phyloP scores from a whole-genome alignment of 164 flowering plant genomes.

The Piper longum region DNA sequence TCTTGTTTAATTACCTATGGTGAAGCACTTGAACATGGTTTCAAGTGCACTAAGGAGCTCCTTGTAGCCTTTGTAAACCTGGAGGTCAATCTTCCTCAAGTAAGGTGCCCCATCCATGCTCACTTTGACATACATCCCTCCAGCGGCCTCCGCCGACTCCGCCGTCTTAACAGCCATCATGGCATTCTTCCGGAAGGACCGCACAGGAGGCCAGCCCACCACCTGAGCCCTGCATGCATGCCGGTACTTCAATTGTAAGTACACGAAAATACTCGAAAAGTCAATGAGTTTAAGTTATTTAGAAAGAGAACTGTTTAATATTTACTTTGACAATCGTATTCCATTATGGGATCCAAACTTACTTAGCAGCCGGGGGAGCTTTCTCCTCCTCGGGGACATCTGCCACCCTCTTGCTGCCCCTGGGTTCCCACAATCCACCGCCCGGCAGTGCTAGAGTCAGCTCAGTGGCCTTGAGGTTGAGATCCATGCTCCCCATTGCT shows the following conservation, averaged over 20 bases:
- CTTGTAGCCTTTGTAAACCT: constrained; percentile 39
- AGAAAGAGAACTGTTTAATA: no score
- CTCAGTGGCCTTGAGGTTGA: constrained; percentile 53
- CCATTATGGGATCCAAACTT: constrained; percentile 4
- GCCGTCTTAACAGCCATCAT: constrained; percentile 27
- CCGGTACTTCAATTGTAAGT: no score
- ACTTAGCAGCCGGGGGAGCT: constrained; percentile 13
- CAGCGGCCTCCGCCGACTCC: constrained; percentile 24
- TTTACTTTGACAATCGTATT: background rate
- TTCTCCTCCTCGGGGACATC: constrained; percentile 12
- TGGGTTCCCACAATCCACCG: constrained; percentile 9
- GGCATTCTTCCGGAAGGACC: constrained; percentile 53
- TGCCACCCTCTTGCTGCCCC: constrained; percentile 26
- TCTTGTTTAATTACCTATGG: constrained; percentile 24
- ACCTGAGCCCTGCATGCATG: constrained; percentile 37
- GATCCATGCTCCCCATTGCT: constrained; percentile 10
- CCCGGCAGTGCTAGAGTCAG: constrained; percentile 55
- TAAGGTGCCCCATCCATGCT: constrained; percentile 95
- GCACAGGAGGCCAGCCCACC: constrained; percentile 84
- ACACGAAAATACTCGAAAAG: background rate
- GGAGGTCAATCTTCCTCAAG: constrained; percentile 73
- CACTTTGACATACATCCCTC: constrained; percentile 59
- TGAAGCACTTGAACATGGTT: constrained; percentile 59
- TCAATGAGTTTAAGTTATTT: no score
- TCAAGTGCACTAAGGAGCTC: constrained; percentile 60